Evolutionary conservation across 805 yeast species (phyloP).

Genomic region (Kurtzmaniella cleridarum): DNA sequence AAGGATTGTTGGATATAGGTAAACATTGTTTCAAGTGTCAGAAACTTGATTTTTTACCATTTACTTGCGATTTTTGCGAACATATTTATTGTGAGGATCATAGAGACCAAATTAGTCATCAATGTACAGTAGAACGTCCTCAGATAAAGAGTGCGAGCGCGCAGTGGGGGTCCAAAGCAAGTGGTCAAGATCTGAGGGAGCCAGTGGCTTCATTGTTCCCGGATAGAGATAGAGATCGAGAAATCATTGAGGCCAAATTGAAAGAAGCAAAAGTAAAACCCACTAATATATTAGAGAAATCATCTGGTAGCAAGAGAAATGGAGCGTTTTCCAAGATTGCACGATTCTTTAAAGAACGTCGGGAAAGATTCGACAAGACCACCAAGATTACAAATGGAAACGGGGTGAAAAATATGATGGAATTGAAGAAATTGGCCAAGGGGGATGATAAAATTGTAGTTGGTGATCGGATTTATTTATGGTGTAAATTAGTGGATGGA

Average conservation of each 20-base stretch:
- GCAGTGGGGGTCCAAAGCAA: neutral
- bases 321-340: constrained; percentile 21
- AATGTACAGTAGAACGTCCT: constrained; percentile 20
- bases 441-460: constrained; percentile 45
- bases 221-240: constrained; percentile 39
- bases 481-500: constrained; percentile 39
- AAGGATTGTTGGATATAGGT: constrained; percentile 52
- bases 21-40: constrained; percentile 49
- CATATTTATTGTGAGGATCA: constrained; percentile 47
- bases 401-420: constrained; percentile 25
- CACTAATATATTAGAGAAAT: constrained; percentile 17
- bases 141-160: constrained; percentile 6
- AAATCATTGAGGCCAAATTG: constrained; percentile 25
- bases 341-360: constrained; percentile 20
- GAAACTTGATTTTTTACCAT: constrained; percentile 55
- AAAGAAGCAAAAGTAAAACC: constrained; percentile 13
- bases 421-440: constrained; percentile 41
- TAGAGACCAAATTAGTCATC: constrained; percentile 28
- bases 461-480: constrained; percentile 44
- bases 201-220: constrained; percentile 50
- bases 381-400: constrained; percentile 5
- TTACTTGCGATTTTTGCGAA: constrained; percentile 45
- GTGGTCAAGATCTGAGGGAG: constrained; percentile 14
- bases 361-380: constrained; percentile 2
- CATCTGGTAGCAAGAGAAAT: constrained; percentile 7